Evolutionary conservation across 805 yeast species (phyloP), one percentile per base, ranked within the genome.

Genomic region (Candida sithepensis): DNA sequence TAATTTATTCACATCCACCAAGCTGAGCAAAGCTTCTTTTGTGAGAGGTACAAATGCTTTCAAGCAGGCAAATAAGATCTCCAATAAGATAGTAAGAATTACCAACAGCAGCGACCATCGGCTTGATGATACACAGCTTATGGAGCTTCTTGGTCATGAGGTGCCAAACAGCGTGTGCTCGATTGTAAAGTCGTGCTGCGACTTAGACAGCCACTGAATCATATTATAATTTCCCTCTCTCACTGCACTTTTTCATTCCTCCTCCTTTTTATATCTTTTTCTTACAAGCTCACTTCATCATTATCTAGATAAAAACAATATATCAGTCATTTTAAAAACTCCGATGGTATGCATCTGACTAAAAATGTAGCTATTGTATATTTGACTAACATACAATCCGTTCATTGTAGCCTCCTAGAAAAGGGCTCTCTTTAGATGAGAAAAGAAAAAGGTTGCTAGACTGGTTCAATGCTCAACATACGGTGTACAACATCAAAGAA

Each of bases 401-500:
- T n/a, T n/a, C 28, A 10, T 24, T 24, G 20, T 22, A 60, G 62
- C 49, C 60, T 18, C 56, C 54, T 22, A 54, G 49, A 18, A 51
- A 41, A 30, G 63, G 61, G 5, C 8, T 68, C 22, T 65, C 70
- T 2, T 48, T 63, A 5, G 78, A 73, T 24, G 75, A 74, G 43
- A 75, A 75, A 50, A 67, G 67, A 40, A 43, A 51, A 0, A 68
- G 63, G 22, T 55, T 75, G 4, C 48, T 71, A 6, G 57, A 65
- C 21, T 75, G 75, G 59, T 69, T 75, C 49, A 71, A 71, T 26
- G 53, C 55, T 13, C 60, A 64, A 2, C 77, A 73, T 48, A 56
- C 67, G 0, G 68, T 75, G 45, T 78, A 73, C 51, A 73, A 66
- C 46, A 66, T 78, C 44, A 79, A 79, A 51, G 85, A 79, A 45